A percentile compares a stretch with the other conserved stretches of the same genome.
phyloP scores from a whole-genome alignment of 768 basidiomycete species.

The Exsudoporus frostii region DNA sequence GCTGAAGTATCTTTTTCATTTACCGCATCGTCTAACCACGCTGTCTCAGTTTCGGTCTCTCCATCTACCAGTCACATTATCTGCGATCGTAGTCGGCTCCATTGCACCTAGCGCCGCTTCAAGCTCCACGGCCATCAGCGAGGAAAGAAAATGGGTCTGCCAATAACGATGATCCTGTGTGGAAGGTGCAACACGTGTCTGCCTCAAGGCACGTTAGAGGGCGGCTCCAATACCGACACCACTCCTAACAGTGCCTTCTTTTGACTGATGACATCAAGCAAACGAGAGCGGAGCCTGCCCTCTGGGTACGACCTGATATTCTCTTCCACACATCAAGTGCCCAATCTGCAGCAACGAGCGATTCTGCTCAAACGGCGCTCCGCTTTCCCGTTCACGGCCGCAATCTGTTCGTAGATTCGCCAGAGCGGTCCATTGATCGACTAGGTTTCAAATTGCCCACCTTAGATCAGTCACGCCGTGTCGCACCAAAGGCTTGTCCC shows the following conservation, averaged over 20 bases:
- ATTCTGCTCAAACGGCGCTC: constrained; percentile 19
- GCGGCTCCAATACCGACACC: not conserved
- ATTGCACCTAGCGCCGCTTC: not conserved
- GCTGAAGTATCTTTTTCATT: not conserved
- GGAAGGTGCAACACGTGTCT: constrained; percentile 12
- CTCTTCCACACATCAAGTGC: not conserved
- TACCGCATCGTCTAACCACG: too few species aligned
- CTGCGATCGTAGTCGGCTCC: too few species aligned
- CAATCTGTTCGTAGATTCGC: not conserved
- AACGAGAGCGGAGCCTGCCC: not conserved
- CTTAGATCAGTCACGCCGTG: constrained; percentile 11
- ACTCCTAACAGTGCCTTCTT: constrained; percentile 13
- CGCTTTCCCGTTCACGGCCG: constrained; percentile 17
- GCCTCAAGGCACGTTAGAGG: constrained; percentile 15
- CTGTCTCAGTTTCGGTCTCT: too few species aligned
- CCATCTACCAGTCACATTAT: too few species aligned
- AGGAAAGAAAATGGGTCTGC: not conserved
- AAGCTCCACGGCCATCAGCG: constrained; percentile 12
- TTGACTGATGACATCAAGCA: not conserved
- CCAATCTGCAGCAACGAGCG: not conserved
- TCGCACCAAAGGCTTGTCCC: constrained; percentile 7
- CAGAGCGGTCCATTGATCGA: constrained; percentile 6
- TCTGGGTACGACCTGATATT: not conserved
- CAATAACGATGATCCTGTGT: not conserved
- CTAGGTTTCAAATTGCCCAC: constrained; percentile 23